These are phyloP conservation scores for Chaetoscypha palmicola DNA, from an alignment of 2,329 filamentous ascomycete genomes.

Conservation along the genomic window DNA sequence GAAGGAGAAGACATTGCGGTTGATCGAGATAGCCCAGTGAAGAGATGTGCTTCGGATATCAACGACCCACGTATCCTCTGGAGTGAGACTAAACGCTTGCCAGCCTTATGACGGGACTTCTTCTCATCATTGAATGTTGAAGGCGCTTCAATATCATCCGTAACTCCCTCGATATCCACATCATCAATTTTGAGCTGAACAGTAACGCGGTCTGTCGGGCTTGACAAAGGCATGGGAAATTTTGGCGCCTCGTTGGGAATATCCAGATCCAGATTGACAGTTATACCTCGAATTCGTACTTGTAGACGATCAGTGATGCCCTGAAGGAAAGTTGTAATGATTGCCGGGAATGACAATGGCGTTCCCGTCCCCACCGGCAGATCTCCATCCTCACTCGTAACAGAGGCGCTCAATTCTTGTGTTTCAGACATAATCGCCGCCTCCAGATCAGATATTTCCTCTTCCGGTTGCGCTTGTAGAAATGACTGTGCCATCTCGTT, in stretches of 20 bases:
- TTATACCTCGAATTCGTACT: constrained; percentile 57
- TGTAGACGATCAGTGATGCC: constrained; percentile 67
- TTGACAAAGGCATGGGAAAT: constrained; percentile 34
- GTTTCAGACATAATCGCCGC: constrained; percentile 58
- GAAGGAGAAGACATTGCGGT: constrained; percentile 53
- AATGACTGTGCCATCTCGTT: constrained; percentile 73
- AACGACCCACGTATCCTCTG: constrained; percentile 56
- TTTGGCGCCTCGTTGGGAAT: constrained; percentile 40
- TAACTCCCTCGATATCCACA: constrained; percentile 62
- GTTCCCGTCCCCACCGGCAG: constrained; percentile 61
- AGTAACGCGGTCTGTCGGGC: constrained; percentile 47
- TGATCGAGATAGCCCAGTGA: constrained; percentile 51
- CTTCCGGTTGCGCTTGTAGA: constrained; percentile 60
- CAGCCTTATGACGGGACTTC: constrained; percentile 43
- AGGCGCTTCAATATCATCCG: constrained; percentile 30
- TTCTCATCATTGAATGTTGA: constrained; percentile 23
- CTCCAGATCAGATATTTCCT: constrained; percentile 61
- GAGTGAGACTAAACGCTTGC: constrained; percentile 59
- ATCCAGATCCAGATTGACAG: constrained; percentile 58
- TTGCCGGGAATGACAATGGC: constrained; percentile 59
- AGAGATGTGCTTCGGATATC: constrained; percentile 61
- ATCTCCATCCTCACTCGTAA: constrained; percentile 56
- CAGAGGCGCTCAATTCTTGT: constrained; percentile 51
- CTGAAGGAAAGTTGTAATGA: constrained; percentile 65
- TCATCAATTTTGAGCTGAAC: constrained; percentile 59